These are phyloP conservation scores for Penicillium brevicompactum DNA, from an alignment of 2,329 filamentous ascomycete species.

Conservation along the genomic window DNA sequence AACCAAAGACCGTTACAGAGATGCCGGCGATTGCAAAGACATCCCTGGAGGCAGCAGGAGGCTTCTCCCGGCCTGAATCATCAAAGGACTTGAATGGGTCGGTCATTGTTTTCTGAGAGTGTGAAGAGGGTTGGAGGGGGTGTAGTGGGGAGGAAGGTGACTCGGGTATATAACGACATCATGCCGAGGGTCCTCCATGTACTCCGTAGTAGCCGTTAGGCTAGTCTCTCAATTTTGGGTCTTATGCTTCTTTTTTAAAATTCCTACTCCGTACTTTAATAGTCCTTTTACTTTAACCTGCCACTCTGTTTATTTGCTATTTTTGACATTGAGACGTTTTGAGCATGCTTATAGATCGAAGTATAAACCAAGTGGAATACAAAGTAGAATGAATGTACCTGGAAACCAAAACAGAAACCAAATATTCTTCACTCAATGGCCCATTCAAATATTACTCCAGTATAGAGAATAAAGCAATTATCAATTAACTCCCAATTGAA, in stretches of 20 bases:
- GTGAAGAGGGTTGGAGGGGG: background rate
- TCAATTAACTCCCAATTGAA: no score
- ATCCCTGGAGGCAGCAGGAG: conserved; percentile 59
- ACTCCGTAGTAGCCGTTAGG: background rate
- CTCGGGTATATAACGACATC: background rate
- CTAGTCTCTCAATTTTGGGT: background rate
- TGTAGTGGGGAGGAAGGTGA: background rate
- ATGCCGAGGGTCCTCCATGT: background rate
- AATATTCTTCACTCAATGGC: no score
- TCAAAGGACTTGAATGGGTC: conserved; percentile 39
- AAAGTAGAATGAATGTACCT: no score
- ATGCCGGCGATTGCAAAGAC: conserved; percentile 77
- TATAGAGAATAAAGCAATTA: no score
- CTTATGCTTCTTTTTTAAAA: background rate
- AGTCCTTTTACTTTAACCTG: no score
- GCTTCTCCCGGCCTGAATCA: conserved; percentile 28
- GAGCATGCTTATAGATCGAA: no score
- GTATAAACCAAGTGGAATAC: no score
- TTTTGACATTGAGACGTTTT: no score
- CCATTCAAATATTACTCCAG: no score
- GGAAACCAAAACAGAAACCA: no score
- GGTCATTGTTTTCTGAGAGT: conserved; percentile 29
- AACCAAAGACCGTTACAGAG: conserved; percentile 76
- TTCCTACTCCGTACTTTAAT: no score
- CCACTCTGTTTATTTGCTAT: no score